Evolutionary conservation across 1,284 basidiomycete species (phyloP), one percentile per base, ranked within the genome.

Genomic region (Trichosporon sp.): DNA sequence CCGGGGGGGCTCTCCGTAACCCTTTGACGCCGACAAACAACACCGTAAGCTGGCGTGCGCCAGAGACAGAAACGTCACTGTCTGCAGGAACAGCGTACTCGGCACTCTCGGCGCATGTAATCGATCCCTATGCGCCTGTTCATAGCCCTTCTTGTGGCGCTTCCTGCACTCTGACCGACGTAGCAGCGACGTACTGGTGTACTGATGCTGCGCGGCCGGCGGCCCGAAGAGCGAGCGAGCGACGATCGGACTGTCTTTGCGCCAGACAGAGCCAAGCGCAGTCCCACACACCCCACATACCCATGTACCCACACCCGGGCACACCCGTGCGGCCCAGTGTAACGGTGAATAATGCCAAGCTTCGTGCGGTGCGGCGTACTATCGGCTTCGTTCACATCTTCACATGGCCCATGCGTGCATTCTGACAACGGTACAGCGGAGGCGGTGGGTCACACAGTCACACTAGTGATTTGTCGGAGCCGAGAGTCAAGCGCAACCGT

Each of bases 371-470:
- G 51, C 48, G 48, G 48, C 51, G 51, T 54, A 21, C 51, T 40
- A 54, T 19, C 14, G 4, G 48, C 48, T 26, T 54, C n/a, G 19
- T 54, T 54, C 51, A 21, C 51, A 54, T 11, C 51, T 54, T 54
- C 51, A 54, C 51, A 54, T 54, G 51, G n/a, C 43, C 43, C 38
- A 40, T 40, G 38, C 16, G 43, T 46, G 43, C 43, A n/a, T 5
- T 40, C 43, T 46, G 43, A 46, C 43, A 14, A 46, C 43, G 14
- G 16, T 26, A 4, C 16, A 6, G 16, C 2, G 43, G 10, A 5
- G 43, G 43, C 43, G 43, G 43, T 46, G 43, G 43, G 43, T 46
- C 43, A 46, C 43, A 46, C 43, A 46, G 43, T 46, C 43, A 46
- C 43, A 46, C 43, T 26, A 26, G 26, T 11, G 16, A 40, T 6